phyloP scores from a whole-genome alignment of 768 basidiomycete species.

The Pisolithus sp. region DNA sequence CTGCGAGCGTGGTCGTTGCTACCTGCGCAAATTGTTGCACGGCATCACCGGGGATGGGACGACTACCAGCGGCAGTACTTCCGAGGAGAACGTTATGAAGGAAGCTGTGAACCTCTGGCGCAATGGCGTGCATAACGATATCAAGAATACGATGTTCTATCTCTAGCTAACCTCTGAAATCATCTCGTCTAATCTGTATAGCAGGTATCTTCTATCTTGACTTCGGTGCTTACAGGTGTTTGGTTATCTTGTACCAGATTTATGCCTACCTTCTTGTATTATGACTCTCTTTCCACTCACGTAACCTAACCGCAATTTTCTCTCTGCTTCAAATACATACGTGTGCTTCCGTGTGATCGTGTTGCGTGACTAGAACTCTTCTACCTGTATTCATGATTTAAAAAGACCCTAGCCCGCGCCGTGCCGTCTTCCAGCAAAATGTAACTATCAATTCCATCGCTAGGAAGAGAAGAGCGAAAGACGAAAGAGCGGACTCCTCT shows the following conservation, averaged over 20 bases:
- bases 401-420: conserved; percentile 45
- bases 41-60: conserved; percentile 24
- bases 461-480: conserved; percentile 46
- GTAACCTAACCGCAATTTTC: background rate
- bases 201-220: background rate
- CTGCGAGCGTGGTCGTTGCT: conserved; percentile 50
- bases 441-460: conserved; percentile 50
- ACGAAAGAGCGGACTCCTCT: conserved; percentile 60
- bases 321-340: background rate
- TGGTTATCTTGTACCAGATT: too few relatives aligned
- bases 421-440: conserved; percentile 57
- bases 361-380: background rate
- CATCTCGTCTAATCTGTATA: background rate
- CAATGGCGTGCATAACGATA: conserved; percentile 42
- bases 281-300: background rate
- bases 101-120: conserved; percentile 56
- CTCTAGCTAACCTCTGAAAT: conserved; percentile 33
- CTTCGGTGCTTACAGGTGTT: background rate
- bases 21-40: conserved; percentile 42
- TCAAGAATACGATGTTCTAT: conserved; percentile 76
- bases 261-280: too few relatives aligned
- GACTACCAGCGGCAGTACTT: conserved; percentile 29
- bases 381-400: conserved; percentile 36
- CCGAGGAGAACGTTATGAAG: conserved; percentile 43
- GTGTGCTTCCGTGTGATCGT: background rate